phyloP scores from a whole-genome alignment of 2,329 filamentous ascomycete species.

The Colletotrichum cordylinicola region DNA sequence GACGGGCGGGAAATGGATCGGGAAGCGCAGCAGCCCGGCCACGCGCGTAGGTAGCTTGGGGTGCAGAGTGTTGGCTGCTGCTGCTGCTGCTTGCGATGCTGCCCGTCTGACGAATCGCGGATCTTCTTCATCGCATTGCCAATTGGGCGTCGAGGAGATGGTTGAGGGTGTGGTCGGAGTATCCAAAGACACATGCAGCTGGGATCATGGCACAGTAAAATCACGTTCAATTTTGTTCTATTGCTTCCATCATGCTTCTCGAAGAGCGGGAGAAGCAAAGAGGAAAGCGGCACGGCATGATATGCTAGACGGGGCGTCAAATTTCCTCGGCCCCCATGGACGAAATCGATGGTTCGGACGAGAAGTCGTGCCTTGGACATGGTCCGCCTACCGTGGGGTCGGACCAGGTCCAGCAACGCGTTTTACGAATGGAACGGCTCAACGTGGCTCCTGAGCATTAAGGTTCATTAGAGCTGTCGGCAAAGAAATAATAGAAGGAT shows the following conservation, averaged over 20 bases:
- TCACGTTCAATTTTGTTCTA: conserved; percentile 6
- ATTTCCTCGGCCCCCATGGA: neutral
- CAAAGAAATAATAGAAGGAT: neutral
- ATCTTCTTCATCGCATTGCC: neutral
- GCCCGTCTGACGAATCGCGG: neutral
- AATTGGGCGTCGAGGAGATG: neutral
- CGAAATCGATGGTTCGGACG: neutral
- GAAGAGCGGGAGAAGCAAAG: conserved; percentile 1
- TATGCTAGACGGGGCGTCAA: neutral
- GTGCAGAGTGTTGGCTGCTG: neutral
- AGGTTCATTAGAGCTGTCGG: neutral
- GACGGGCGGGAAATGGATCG: neutral
- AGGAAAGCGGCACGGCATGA: neutral
- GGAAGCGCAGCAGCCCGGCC: neutral
- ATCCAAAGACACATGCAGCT: neutral
- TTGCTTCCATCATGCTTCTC: conserved; percentile 12
- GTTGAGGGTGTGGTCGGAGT: neutral
- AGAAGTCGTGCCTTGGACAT: neutral
- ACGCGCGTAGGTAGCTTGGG: neutral
- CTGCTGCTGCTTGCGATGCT: neutral
- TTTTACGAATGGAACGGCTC: neutral
- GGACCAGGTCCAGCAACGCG: neutral
- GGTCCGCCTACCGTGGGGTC: neutral
- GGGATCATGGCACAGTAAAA: neutral
- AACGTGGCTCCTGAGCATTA: neutral